Evolutionary conservation across 2,329 filamentous ascomycete species (phyloP).

Genomic region (Coniella vitis): DNA sequence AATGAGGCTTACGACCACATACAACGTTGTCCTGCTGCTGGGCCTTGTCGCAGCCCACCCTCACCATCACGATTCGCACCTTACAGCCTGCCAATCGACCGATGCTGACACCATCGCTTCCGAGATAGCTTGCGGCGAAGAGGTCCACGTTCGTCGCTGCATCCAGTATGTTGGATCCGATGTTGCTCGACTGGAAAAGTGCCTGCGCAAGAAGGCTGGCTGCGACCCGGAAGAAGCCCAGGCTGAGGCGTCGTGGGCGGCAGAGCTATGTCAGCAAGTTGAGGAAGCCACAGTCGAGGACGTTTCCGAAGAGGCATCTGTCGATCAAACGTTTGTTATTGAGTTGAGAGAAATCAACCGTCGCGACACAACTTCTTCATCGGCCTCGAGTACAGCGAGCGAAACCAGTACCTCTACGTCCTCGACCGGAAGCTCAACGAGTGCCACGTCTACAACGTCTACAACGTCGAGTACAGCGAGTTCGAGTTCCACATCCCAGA

Average conservation of each 20-base stretch:
- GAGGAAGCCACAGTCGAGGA: not conserved
- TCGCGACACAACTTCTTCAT: not conserved
- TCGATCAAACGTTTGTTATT: not conserved
- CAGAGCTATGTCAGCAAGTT: not conserved
- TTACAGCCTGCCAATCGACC: not conserved
- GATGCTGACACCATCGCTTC: not conserved
- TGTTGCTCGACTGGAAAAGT: not conserved
- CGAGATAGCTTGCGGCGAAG: not conserved
- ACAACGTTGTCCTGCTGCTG: not conserved
- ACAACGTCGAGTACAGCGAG: not conserved
- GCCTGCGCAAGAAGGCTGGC: constrained; percentile 2
- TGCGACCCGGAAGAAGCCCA: not conserved
- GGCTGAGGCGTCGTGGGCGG: not conserved
- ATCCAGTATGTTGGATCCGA: not conserved
- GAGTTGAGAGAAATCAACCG: constrained; percentile 1
- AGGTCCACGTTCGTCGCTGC: not conserved
- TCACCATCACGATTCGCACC: not conserved
- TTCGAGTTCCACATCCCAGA: not conserved
- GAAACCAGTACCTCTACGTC: not conserved
- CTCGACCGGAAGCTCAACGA: not conserved
- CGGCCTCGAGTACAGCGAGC: not conserved
- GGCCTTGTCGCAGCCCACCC: not conserved
- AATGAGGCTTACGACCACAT: not conserved
- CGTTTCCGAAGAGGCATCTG: not conserved
- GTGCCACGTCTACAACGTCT: not conserved